Evolutionary conservation across 768 basidiomycete genomes (phyloP).

Genomic region (Dacryopinax primogenitus): DNA sequence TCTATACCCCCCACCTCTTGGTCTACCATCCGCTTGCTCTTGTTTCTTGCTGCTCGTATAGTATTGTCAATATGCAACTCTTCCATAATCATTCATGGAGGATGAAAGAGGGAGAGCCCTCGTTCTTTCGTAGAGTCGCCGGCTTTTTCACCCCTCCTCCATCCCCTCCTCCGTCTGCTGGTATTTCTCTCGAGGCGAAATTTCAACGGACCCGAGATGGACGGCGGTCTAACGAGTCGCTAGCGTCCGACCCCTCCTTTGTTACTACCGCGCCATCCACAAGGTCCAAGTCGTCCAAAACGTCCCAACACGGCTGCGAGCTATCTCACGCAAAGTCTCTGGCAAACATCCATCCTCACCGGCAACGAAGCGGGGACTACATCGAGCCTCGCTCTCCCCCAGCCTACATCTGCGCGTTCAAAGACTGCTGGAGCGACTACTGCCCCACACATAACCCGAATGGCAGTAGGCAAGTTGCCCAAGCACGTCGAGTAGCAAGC

Average conservation of each 20-base stretch:
- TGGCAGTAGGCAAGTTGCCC: background rate
- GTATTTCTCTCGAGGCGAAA: background rate
- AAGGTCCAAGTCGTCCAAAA: background rate
- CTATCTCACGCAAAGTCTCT: background rate
- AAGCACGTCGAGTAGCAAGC: background rate
- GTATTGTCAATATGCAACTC: background rate
- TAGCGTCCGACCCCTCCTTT: too few species aligned
- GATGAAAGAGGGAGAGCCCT: background rate
- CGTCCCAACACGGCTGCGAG: background rate
- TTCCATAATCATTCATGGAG: background rate
- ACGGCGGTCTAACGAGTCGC: background rate
- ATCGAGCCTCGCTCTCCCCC: background rate
- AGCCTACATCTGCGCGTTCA: background rate
- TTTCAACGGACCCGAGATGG: background rate
- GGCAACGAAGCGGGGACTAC: background rate
- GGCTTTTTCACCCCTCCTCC: background rate
- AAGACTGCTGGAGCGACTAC: conserved; percentile 7
- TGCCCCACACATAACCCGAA: conserved; percentile 1
- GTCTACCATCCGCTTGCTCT: background rate
- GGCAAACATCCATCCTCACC: background rate
- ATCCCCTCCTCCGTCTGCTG: background rate
- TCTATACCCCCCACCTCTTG: background rate
- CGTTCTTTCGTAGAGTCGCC: background rate
- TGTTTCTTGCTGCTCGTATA: background rate
- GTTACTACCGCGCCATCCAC: too few species aligned